Base-by-base conservation (phyloP, 371 early-diverging fungal species). In the Mortierella sp. region DNA sequence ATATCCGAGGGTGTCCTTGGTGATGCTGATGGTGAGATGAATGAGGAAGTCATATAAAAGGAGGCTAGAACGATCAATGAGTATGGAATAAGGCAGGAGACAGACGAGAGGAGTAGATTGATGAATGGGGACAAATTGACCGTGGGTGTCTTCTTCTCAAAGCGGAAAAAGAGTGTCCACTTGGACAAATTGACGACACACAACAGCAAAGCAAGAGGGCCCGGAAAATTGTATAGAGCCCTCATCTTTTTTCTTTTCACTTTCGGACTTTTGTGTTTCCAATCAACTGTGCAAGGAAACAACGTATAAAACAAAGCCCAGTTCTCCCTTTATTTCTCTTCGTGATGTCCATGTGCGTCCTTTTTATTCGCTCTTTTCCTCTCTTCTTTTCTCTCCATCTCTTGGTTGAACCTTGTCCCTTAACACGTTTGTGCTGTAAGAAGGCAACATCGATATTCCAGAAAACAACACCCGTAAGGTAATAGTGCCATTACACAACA, bases 201-300 rank as follows among this genome's bases (percentile, higher is more conserved):
- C 10, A 21, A 31, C 21, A 42, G 42, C 19, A 44, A 42, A 55
- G 6, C 34, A 73, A 54, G 24, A 55, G 42, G 65, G 16, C 71
- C 71, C 71, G 68, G 68, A 68, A 68, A 38, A 68, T 68, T 68
- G 24, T 42, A 68, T 24, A 24, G 68, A 68, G 68, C 68, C 68
- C 68, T 68, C 68, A 65, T 70, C 31, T 70, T 42, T 28, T 14
- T 28, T 47, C 9, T 44, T 45, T 31, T 48, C 48, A 10, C 47
- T 21, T 72, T 44, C 47, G 24, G 42, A 68, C 11, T 68, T 65
- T 24, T 68, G 68, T 68, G 68, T 24, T 63, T 50, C 50, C 50
- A 50, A 55, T 19, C 68, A 1, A 63, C 34, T 63, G 19, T 50
- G 50, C 50, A 50, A 50, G 14, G 16, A 50, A 16, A 16, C 16